A percentile compares a stretch with the other conserved stretches of the same genome.
Conservation (phyloP, 148 eudicot genomes). For the Silene latifolia region DNA sequence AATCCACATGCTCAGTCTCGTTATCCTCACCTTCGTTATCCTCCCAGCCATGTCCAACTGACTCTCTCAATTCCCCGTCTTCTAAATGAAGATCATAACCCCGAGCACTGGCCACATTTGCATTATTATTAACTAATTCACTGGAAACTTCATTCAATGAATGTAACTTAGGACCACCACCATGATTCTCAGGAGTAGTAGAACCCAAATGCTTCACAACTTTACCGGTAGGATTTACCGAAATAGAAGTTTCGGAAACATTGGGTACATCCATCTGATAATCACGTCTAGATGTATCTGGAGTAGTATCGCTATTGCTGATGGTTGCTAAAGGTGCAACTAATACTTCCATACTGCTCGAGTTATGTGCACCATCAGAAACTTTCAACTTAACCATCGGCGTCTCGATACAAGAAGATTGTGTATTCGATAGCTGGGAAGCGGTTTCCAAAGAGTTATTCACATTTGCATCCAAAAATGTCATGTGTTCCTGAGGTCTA, state of each 20-base stretch:
- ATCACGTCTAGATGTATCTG: background rate
- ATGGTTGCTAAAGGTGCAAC: slow-evolving; percentile 16
- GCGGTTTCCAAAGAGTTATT: background rate
- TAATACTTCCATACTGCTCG: slow-evolving; percentile 19
- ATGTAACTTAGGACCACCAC: slow-evolving; percentile 14
- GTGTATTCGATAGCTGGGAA: background rate
- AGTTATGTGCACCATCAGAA: slow-evolving; percentile 10
- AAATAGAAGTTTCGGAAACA: background rate
- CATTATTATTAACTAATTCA: slow-evolving; percentile 15
- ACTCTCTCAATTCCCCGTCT: slow-evolving; percentile 72
- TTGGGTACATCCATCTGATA: background rate
- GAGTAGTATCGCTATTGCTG: background rate
- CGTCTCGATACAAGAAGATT: background rate
- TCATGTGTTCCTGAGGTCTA: background rate
- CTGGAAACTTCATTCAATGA: slow-evolving; percentile 30
- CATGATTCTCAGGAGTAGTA: background rate
- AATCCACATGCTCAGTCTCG: slow-evolving; percentile 56
- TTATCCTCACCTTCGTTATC: slow-evolving; percentile 39
- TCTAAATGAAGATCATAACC: slow-evolving; percentile 72
- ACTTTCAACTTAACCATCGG: background rate
- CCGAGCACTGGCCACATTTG: slow-evolving; percentile 17
- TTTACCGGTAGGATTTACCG: background rate
- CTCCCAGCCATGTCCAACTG: slow-evolving; percentile 37
- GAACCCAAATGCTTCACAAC: background rate
- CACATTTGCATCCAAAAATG: background rate